Base-by-base conservation (phyloP, 2,329 filamentous ascomycete genomes). In the Trichoderma arundinaceum region DNA sequence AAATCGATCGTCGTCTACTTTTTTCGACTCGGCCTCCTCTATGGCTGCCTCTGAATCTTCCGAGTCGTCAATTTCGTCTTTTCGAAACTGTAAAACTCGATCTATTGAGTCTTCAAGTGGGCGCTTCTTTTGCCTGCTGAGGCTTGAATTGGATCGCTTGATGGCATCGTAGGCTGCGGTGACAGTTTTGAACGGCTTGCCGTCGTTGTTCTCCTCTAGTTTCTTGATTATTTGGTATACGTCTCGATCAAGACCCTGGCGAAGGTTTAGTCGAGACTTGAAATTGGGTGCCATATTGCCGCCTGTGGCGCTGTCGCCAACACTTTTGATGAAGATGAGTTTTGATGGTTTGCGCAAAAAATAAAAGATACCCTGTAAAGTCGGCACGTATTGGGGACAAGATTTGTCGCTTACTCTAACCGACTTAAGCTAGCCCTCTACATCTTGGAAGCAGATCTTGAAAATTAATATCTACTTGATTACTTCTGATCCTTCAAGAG, bases 21-120 rank as follows among this genome's bases (percentile, higher is more conserved):
- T 74, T 3, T 68, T 66, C 13, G 72, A 67, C 33, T 79, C 76
- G 10, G 72, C 75, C 70, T 74, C 83, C 74, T 76, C 86, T 69
- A 76, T 77, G 65, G 75, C 84, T 33, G 83, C 81, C 19, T 84
- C 81, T 2, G 80, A 80, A 39, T 86, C 84, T 57, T 82, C 83
- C 35, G 82, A 80, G 4, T 84, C 85, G 28, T 85, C 84, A 13
- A 81, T 76, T 67, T 88, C 85, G 70, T 92, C 87, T 69, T 88
- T 90, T 5, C 94, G 81, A 17, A 92, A 87, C 7, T 89, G 86
- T 15, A 97, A 80, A 0, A 94, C 92, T 7, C 92, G 84, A 68
- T 96, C 92, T 69, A 98, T 92, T 41, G 91, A 90, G 69, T 95
- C 91, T 75, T 97, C 92, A 1, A 98, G 80, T 0, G 90, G 82